phyloP scores from a whole-genome alignment of 257 asterid species.

The Vinca minor region DNA sequence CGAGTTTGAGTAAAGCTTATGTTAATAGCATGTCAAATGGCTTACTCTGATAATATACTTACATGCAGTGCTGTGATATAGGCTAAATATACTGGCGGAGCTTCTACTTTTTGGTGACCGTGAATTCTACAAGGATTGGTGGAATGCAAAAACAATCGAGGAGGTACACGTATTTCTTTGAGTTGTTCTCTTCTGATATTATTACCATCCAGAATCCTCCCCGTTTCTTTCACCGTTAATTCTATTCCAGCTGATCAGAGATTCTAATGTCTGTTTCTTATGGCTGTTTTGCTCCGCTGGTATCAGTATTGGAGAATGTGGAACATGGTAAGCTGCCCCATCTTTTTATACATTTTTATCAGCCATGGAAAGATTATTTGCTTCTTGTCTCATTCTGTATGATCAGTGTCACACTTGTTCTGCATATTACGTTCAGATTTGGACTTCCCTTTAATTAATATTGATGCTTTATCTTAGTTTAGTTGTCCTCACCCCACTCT shows the following conservation, averaged over 20 bases:
- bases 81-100: slow-evolving; percentile 98
- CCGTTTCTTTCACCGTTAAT: slow-evolving; percentile 1
- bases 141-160: slow-evolving; percentile 96
- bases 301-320: slow-evolving; percentile 98
- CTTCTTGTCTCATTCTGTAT: not conserved
- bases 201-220: not conserved
- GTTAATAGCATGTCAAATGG: slow-evolving; percentile 2
- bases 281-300: slow-evolving; percentile 30
- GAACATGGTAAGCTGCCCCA: slow-evolving; percentile 74
- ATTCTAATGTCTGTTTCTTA: slow-evolving; percentile 4
- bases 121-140: slow-evolving; percentile 99
- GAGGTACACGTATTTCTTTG: slow-evolving; percentile 44
- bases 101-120: slow-evolving; percentile 91
- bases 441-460: no score
- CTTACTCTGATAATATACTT: slow-evolving; percentile 29
- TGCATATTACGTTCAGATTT: not conserved
- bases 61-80: slow-evolving; percentile 38
- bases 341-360: not conserved
- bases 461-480: not conserved
- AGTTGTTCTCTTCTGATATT: not conserved
- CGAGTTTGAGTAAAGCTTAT: not conserved
- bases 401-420: not conserved
- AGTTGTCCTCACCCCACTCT: not conserved
- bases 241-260: slow-evolving; percentile 8
- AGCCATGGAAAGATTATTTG: not conserved